Evolutionary conservation across 306 rosid species (phyloP).

Genomic region (Mucuna pruriens): DNA sequence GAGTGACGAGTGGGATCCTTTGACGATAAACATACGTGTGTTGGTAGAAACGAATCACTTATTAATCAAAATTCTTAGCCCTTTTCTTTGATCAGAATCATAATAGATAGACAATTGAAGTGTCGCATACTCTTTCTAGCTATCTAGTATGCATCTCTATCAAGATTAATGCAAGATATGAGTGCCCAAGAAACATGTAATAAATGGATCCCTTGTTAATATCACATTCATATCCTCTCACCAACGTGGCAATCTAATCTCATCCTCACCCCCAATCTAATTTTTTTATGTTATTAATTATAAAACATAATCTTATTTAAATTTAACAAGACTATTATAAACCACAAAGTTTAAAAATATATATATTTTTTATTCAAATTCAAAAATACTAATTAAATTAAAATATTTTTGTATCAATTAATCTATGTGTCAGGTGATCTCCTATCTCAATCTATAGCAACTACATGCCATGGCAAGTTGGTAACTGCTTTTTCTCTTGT

Average conservation of each 20-base stretch:
- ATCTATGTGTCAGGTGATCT: too few species aligned
- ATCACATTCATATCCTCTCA: background rate
- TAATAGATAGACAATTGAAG: slow-evolving; percentile 1
- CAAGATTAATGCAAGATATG: background rate
- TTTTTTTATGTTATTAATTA: too few species aligned
- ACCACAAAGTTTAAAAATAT: too few species aligned
- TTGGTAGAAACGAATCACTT: background rate
- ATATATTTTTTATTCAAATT: too few species aligned
- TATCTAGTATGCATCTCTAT: background rate
- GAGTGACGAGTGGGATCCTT: slow-evolving; percentile 8
- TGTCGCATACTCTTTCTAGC: background rate
- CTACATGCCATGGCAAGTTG: background rate
- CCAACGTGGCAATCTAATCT: background rate
- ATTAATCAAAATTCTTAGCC: background rate
- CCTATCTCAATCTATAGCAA: background rate
- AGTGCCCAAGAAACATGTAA: background rate
- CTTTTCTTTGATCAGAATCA: background rate
- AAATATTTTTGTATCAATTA: too few species aligned
- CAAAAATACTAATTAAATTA: too few species aligned
- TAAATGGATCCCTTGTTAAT: background rate
- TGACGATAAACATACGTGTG: background rate
- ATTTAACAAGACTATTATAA: too few species aligned
- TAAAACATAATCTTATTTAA: too few species aligned
- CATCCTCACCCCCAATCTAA: background rate
- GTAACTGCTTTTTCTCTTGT: background rate